Evolutionary conservation across 192 early-diverging fungal species (phyloP), one percentile per base, ranked within the genome.

Genomic region (Linderina pennispora): DNA sequence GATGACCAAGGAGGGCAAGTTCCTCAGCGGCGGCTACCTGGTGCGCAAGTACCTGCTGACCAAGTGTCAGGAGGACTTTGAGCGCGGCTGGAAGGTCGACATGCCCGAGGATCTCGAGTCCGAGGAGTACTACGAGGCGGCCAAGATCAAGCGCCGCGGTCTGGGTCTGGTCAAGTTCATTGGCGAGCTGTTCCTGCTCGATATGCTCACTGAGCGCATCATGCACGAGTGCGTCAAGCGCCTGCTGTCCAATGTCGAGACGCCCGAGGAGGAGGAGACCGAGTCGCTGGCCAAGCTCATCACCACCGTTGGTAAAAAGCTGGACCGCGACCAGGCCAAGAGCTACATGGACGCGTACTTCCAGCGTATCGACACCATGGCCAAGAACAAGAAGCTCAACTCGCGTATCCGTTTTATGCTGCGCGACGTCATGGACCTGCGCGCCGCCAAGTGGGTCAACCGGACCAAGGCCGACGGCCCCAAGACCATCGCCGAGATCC

Each of bases 331-430:
- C 49, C 35, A 44, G 20, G 51, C 59, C 39, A 49, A 55, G 55
- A 47, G 40, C 19, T 72, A 80, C 43, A 84, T 99, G 80, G 87
- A 98, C 50, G 57, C 65, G 3, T 97, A 91, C 75, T 94, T 99
- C 67, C 47, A 43, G n/a, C 77, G 90, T 17, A 88, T 99, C 77
- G 52, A 71, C 37, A 79, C 83, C 34, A 75, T 99, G 73, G 68
- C 79, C 3, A 76, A 67, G 24, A 85, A 82, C 64, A 56, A 64
- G 41, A 77, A 75, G 40, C 70, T 97, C 21, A 66, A 76, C 25
- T 86, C 87, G 35, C 89, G 97, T 76, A 92, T 94, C 57, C 83
- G 91, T 24, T 99, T 97, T 59, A 89, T 92, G 89, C 59, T 99
- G 25, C 52, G 74, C 69, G 93, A 97, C 48, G 65, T 97, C 16